Base-by-base conservation (phyloP, 2,329 filamentous ascomycete species). In the Ophiosphaerella herpotricha region DNA sequence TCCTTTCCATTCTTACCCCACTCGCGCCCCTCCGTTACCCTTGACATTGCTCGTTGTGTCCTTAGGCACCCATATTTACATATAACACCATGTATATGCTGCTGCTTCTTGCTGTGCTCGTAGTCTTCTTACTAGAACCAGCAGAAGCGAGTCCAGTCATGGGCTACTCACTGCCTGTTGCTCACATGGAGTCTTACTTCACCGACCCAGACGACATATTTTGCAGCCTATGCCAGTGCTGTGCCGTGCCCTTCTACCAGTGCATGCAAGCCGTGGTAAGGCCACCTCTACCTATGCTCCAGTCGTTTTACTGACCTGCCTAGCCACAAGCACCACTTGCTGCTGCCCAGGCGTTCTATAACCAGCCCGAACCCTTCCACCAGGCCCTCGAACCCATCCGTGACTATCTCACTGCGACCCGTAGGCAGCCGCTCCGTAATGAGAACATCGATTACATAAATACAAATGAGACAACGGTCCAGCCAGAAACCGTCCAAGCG, bases 1-100 rank as follows among this genome's bases (percentile, higher is more conserved):
- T 40, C 33, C 32, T 39, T 40, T n/a, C 11, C 29, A 29, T 24
- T 18, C 33, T 32, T 24, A 23, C 31, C 24, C 26, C 39, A 21
- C 21, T 9, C 14, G 7, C 32, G 21, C 7, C 23, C 26, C 24
- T 16, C 16, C 16, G 21, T 52, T 48, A 43, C 57, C 48, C 43
- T 56, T 53, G 50, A 46, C 57, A 39, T 40, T 42, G 39, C 40
- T 42, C 47, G 24, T 39, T 40, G 21, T 45, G 16, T 55, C 49
- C 62, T 52, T 46, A 68, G 67, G 63, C 65, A 66, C 14, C 62
- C 21, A 61, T 24, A 46, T 46, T 34, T 29, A 23, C 34, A 42
- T 36, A 41, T 46, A 12, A 46, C 53, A 69, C 60, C 54, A 71
- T 73, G 70, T 55, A 54, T 58, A 62, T 50, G 47, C 58, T 64